Percentiles rank a stretch among this genome's conserved stretches.
Conservation (phyloP, 2,329 filamentous ascomycete species). For the Colletotrichum aenigma region DNA sequence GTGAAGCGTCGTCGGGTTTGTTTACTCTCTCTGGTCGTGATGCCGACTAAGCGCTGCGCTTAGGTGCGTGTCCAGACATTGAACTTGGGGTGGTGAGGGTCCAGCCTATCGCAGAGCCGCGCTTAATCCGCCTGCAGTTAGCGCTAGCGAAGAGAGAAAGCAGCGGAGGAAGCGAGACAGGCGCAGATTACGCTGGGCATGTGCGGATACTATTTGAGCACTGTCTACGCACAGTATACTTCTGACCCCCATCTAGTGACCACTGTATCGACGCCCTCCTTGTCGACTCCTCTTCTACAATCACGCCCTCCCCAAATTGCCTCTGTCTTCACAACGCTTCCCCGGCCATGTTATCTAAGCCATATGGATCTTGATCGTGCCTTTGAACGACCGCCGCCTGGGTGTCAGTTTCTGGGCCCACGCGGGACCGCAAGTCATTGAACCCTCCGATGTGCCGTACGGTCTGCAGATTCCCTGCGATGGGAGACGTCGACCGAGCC, state of each 20-base stretch:
- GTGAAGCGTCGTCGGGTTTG: neutral
- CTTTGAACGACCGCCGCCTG: neutral
- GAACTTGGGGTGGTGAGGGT: neutral
- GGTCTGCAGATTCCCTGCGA: neutral
- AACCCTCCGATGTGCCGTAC: neutral
- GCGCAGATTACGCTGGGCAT: neutral
- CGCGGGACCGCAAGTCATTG: neutral
- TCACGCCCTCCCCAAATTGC: neutral
- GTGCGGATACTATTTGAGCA: neutral
- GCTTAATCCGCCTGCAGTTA: conserved; percentile 7
- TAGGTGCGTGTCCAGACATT: conserved; percentile 5
- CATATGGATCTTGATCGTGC: neutral
- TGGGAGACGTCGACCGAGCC: neutral
- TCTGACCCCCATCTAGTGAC: neutral
- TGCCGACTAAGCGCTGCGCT: conserved; percentile 20
- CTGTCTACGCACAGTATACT: neutral
- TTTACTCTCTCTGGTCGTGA: conserved; percentile 17
- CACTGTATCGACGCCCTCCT: neutral
- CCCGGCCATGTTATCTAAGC: neutral
- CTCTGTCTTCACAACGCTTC: neutral
- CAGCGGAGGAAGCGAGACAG: conserved; percentile 7
- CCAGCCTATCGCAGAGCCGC: conserved; percentile 14
- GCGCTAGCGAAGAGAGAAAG: neutral
- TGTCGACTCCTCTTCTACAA: neutral
- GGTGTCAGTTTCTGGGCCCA: neutral